Evolutionary conservation across 192 early-diverging fungal genomes (phyloP).

Genomic region (Glomus cerebriforme): DNA sequence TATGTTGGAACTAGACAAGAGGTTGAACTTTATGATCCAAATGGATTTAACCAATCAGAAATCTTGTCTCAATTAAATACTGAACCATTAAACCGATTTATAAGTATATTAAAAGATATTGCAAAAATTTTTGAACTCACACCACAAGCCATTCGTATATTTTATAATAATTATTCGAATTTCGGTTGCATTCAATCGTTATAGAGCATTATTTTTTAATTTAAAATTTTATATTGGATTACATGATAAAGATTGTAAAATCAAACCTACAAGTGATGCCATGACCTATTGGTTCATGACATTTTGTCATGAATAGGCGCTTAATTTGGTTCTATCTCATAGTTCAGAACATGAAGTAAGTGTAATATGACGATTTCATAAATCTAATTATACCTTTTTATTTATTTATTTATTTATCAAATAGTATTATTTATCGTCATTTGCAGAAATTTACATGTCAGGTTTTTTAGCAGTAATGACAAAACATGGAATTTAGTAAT

Average conservation of each 20-base stretch:
- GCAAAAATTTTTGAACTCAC: constrained; percentile 64
- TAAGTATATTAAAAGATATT: constrained; percentile 43
- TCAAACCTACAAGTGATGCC: constrained; percentile 35
- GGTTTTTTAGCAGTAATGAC: background rate
- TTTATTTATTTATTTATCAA: background rate
- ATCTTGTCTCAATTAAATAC: constrained; percentile 35
- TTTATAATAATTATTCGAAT: constrained; percentile 66
- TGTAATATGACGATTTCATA: background rate
- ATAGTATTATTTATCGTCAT: background rate
- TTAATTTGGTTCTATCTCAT: constrained; percentile 71
- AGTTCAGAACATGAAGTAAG: constrained; percentile 69
- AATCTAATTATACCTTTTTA: too few species aligned
- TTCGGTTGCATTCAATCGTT: constrained; percentile 84
- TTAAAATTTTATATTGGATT: constrained; percentile 71
- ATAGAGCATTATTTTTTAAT: constrained; percentile 81
- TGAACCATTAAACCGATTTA: constrained; percentile 44
- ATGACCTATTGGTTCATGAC: constrained; percentile 85
- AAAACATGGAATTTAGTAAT: too few species aligned
- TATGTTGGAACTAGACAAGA: constrained; percentile 38
- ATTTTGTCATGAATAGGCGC: constrained; percentile 81
- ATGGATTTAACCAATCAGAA: constrained; percentile 39
- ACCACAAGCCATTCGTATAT: constrained; percentile 66
- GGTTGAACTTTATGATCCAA: constrained; percentile 43
- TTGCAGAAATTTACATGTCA: background rate
- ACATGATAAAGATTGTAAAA: constrained; percentile 49